Evolutionary conservation across 2,329 filamentous ascomycete genomes (phyloP).

Genomic region (Mariannaea sp.): DNA sequence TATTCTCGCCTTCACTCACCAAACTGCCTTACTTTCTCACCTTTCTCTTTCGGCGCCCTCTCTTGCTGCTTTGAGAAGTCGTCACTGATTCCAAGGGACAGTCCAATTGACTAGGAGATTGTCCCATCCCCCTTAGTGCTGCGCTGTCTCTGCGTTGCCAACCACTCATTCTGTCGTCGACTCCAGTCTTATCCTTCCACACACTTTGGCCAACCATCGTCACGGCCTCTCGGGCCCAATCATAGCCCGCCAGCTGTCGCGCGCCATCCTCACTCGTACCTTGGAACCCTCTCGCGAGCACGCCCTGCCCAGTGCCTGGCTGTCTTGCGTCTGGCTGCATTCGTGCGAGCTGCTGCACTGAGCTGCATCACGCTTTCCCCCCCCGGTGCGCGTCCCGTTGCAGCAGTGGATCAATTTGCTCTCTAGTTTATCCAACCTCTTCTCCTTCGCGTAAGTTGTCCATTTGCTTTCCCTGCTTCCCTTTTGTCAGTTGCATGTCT

Average conservation of each 20-base stretch:
- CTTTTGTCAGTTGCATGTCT: slow-evolving; percentile 26
- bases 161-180: slow-evolving; percentile 34
- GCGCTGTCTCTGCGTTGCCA: slow-evolving; percentile 28
- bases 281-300: slow-evolving; percentile 27
- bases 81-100: slow-evolving; percentile 27
- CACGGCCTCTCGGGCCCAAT: slow-evolving; percentile 38
- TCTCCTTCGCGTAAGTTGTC: slow-evolving; percentile 29
- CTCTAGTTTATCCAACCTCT: slow-evolving; percentile 37
- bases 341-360: slow-evolving; percentile 31
- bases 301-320: slow-evolving; percentile 18
- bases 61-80: slow-evolving; percentile 15
- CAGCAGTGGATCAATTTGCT: slow-evolving; percentile 36
- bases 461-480: slow-evolving; percentile 29
- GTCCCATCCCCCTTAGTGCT: slow-evolving; percentile 25
- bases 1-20: background rate
- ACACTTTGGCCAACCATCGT: slow-evolving; percentile 28
- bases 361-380: slow-evolving; percentile 33
- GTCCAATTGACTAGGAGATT: slow-evolving; percentile 33
- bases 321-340: slow-evolving; percentile 38
- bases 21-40: background rate
- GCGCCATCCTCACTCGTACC: slow-evolving; percentile 34
- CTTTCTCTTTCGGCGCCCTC: slow-evolving; percentile 16
- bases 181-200: slow-evolving; percentile 28
- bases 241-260: slow-evolving; percentile 45
- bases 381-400: slow-evolving; percentile 27